Base-by-base conservation (phyloP, 371 early-diverging fungal species). In the Apophysomyces ossiformis region DNA sequence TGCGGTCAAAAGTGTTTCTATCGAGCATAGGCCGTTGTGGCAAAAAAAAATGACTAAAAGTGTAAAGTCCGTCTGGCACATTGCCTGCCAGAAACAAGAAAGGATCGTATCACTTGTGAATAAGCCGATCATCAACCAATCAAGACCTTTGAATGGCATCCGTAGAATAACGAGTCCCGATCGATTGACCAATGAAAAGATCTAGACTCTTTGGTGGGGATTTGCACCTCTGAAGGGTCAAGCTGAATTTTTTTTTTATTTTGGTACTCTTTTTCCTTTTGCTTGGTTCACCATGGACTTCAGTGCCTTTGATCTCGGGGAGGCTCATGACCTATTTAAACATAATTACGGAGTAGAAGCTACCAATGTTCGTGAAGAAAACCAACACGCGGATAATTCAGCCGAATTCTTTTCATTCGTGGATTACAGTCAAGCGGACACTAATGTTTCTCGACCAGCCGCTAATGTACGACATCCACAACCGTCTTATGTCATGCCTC, bases 381-480 rank as follows among this genome's bases (percentile, higher is more conserved):
- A 58, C 38, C 47, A 60, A 11, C 45, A 21, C 15, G 57, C 59
- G 38, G 58, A 57, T 58, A 60, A 62, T 47, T 43, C 47, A 12
- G 64, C 58, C 32, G 74, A 77, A 16, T 75, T 80, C 12, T 71
- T 77, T 39, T 39, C 71, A 8, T 80, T 80, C 57, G 67, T 77
- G 38, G 67, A 73, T 36, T 58, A 60, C 5, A 56, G 64, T 32
- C 46, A 45, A 18, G 26, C 57, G 7, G 63, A 63, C 61, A 64
- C 60, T 37, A 59, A 37, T 4, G 32, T 50, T 61, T 37, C 54
- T 43, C 38, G 61, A 32, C 21, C 15, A 39, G 1, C 38, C 39
- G 57, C 59, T 44, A 16, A 35, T 41, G n/a, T 32, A 15, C 46
- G 16, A 13, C 46, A 45, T 6, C 46, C n/a, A 2, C 46, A 45